Evolutionary conservation across 2,329 filamentous ascomycete genomes (phyloP), one percentile per base, ranked within the genome.

Genomic region (Rhexocercosporidium sp.): DNA sequence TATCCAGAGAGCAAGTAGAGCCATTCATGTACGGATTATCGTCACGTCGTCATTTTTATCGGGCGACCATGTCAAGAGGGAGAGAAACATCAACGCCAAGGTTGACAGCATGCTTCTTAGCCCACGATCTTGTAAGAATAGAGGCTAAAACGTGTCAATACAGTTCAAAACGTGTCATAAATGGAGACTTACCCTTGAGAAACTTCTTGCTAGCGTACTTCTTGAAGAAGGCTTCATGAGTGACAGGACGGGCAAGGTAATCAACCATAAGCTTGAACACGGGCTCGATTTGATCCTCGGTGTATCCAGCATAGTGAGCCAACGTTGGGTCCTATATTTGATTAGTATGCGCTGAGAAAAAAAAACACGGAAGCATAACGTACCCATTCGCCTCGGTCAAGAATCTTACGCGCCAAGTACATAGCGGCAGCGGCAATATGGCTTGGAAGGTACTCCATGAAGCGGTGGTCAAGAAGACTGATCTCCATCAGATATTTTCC

Each of bases 131-230:
- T 41, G 94, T 92, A 69, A 97, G 85, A 75, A 98, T 94, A 29
- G 95, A 97, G 74, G 94, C 94, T 97, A 62, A 68, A 57, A 11
- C 25, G 41, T 47, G 62, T 72, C 64, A 67, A 78, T 78, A 74
- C 61, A 68, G 61, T 29, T 61, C 3, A 11, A 31, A 29, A 39
- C 56, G 20, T 29, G 54, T 11, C 14, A 3, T 22, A 39, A 18
- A 25, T 27, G 7, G 20, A 59, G 66, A 75, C 86, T 82, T 89
- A 97, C 95, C 94, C 84, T 99, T 99, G 75, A 98, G 83, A 82
- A 98, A 99, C 82, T 97, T 97, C 86, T 98, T 99, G 88, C 93
- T 97, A 65, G 96, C 96, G 79, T 99, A 99, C 82, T 99, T 99
- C 88, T 97, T 97, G 86, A 97, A 98, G 85, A 99, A 97, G 44